These are phyloP conservation scores for Aegle marmelos DNA, from an alignment of 345 rosid genomes.

Conservation along the genomic window DNA sequence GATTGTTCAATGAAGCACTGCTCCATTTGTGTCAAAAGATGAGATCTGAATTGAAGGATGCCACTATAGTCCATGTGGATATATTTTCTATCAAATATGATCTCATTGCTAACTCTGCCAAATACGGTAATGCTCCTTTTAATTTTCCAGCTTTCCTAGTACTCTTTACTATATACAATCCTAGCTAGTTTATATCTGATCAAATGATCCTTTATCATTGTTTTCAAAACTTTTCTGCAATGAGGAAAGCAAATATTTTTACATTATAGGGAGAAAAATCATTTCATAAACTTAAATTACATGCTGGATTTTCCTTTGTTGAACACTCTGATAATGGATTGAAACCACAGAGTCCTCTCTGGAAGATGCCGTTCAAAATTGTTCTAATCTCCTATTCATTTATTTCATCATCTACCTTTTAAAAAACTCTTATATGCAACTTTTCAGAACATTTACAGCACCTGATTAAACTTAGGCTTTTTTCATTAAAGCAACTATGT, in stretches of 20 bases:
- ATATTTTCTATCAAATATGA: constrained; percentile 67
- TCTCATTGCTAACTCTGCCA: constrained; percentile 58
- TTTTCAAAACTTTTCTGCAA: no score
- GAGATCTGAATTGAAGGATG: constrained; percentile 46
- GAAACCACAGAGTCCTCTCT: background rate
- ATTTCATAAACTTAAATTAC: background rate
- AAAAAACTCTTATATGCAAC: background rate
- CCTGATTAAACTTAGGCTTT: background rate
- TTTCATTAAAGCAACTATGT: background rate
- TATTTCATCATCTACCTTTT: background rate
- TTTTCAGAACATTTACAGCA: background rate
- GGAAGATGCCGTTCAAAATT: background rate
- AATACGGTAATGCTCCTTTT: constrained; percentile 39
- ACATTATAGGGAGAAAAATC: background rate
- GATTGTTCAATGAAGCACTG: constrained; percentile 59
- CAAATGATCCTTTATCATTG: background rate
- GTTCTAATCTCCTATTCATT: background rate
- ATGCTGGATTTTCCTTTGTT: background rate
- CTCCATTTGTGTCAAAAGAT: constrained; percentile 41
- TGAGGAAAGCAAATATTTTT: no score
- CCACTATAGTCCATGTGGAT: constrained; percentile 63
- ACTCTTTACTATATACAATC: no score
- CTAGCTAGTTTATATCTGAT: background rate
- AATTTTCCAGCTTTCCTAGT: no score
- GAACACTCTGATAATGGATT: background rate